Base-by-base conservation (phyloP, 768 basidiomycete genomes). In the Lyophyllum decastes region DNA sequence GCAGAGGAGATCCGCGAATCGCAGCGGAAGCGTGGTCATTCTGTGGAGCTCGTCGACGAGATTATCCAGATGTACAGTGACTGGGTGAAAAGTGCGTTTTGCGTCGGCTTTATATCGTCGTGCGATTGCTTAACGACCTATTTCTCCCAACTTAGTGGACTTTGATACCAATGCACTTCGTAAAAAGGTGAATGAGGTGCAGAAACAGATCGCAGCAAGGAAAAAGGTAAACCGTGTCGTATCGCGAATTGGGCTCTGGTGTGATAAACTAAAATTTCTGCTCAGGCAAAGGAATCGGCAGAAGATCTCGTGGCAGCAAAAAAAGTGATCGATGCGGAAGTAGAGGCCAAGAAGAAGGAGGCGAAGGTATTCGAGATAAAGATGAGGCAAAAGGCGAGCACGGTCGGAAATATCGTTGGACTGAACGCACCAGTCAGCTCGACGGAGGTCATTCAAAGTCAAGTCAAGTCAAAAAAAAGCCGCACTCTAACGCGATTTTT, bases 151-250 rank as follows among this genome's bases (percentile, higher is more conserved):
- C 4, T 19, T 66, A 98, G 96, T 90, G 82, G 90, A 95, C 66
- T 98, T 86, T 68, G 93, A 97, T 49, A 79, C 85, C 21, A 92
- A 90, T 65, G 81, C 79, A 17, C 73, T 90, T 49, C 81, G 86
- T 64, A 95, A 95, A 71, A 82, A 92, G 64, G 84, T 92, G 40
- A 98, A 99, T 66, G 84, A 84, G 14, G 79, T 95, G 11, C 95
- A 99, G 78, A 99, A 98, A 73, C 86, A 98, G 73, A 98, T 99
- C 67, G 87, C 86, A 11, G 80, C 83, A 2, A 97, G 94, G 85
- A 97, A 94, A 75, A 98, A 96, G 87, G 94, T 86, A 55, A 27
- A 70, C 46, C 26, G 8, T 41, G 25, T 54, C 26, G 49, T 54
- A 27, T 35, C 43, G 38, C 19, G n/a, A 45, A 5, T 22, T 22